Evolutionary conservation across 306 rosid species (phyloP).

Genomic region (Ziziphus jujuba): DNA sequence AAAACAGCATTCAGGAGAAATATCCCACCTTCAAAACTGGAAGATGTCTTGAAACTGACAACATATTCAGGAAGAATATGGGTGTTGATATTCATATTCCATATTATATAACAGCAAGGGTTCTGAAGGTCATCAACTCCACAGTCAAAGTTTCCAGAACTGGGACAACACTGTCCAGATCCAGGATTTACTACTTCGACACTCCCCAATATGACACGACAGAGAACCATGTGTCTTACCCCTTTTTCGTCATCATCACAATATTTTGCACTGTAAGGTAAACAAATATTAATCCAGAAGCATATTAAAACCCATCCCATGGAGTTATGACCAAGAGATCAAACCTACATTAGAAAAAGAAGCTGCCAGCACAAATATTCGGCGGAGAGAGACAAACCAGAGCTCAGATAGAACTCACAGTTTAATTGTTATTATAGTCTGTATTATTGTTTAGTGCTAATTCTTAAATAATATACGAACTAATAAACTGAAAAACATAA

Average conservation of each 20-base stretch:
- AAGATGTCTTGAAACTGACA: conserved; percentile 30
- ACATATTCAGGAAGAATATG: conserved; percentile 35
- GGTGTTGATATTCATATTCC: conserved; percentile 29
- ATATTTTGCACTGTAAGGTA: conserved; percentile 26
- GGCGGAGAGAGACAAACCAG: too few species aligned
- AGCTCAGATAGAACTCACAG: too few species aligned
- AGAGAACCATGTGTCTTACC: conserved; percentile 29
- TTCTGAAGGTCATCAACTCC: conserved; percentile 39
- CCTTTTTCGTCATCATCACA: conserved; percentile 36
- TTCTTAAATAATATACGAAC: background rate
- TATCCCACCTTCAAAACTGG: conserved; percentile 21
- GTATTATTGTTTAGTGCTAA: background rate
- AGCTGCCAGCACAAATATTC: background rate
- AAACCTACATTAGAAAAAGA: too few species aligned
- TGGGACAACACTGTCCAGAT: conserved; percentile 30
- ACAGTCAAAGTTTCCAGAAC: conserved; percentile 29
- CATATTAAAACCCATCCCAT: background rate
- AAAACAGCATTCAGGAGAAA: conserved; percentile 5
- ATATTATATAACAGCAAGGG: conserved; percentile 31
- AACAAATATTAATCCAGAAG: background rate
- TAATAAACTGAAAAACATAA: background rate
- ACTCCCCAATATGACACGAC: conserved; percentile 35
- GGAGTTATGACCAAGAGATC: background rate
- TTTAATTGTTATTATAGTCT: background rate
- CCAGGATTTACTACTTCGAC: conserved; percentile 30